Percentiles rank a stretch among this genome's conserved stretches.
Conservation (phyloP, 2,329 filamentous ascomycete genomes). For the Tolypocladium paradoxum region DNA sequence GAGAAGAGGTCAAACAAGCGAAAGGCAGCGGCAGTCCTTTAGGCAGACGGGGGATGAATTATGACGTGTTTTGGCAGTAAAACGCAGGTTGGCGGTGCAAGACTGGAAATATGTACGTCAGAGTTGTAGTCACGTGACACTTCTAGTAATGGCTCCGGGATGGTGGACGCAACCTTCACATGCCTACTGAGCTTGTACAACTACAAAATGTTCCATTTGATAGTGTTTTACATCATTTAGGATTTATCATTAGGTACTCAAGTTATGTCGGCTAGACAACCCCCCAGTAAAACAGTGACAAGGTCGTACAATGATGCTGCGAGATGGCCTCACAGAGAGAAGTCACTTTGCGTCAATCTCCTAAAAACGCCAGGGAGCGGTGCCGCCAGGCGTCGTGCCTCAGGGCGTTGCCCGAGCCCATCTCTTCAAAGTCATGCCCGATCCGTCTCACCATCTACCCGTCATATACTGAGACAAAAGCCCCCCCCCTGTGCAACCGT, state of each 20-base stretch:
- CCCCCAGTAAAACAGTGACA: background rate
- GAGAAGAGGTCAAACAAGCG: background rate
- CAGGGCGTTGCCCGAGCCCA: background rate
- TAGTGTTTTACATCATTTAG: slow-evolving; percentile 2
- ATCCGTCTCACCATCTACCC: background rate
- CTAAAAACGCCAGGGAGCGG: background rate
- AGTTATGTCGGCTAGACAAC: slow-evolving; percentile 4
- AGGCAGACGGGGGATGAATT: background rate
- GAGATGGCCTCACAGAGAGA: background rate
- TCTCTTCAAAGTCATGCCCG: background rate
- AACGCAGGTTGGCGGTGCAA: background rate
- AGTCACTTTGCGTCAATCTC: background rate
- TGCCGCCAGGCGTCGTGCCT: background rate
- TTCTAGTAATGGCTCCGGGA: too few relatives aligned
- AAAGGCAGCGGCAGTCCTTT: background rate
- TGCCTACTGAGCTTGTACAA: background rate
- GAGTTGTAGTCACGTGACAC: background rate
- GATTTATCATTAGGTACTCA: slow-evolving; percentile 21
- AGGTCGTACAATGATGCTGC: background rate
- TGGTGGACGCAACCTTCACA: background rate
- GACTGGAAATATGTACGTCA: background rate
- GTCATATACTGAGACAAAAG: background rate
- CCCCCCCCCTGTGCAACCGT: background rate
- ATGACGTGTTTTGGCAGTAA: background rate
- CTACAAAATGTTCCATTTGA: background rate